phyloP scores from a whole-genome alignment of 805 yeast species.

The Lipomyces yamadae region DNA sequence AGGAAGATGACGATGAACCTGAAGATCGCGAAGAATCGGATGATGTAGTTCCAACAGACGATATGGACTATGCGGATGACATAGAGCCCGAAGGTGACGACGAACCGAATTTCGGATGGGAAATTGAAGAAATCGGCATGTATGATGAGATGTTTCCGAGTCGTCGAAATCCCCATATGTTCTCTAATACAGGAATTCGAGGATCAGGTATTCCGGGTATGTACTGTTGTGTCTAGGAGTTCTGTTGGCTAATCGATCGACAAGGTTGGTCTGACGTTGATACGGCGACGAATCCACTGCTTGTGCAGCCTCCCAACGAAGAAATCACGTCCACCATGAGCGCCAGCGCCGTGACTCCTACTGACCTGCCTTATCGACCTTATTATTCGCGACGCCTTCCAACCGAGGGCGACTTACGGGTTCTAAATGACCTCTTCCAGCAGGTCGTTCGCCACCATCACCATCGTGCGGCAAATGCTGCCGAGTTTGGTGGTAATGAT shows the following conservation, averaged over 20 bases:
- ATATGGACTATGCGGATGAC: conserved; percentile 36
- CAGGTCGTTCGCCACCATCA: conserved; percentile 27
- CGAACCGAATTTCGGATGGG: conserved; percentile 27
- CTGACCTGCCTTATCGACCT: background rate
- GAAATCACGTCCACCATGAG: conserved; percentile 6
- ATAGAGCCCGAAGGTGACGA: conserved; percentile 28
- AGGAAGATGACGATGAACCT: conserved; percentile 46
- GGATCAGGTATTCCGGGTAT: conserved; percentile 8
- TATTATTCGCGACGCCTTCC: conserved; percentile 6
- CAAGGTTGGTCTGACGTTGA: conserved; percentile 28
- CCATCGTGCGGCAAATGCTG: conserved; percentile 6
- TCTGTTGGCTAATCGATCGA: background rate
- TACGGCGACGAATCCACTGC: conserved; percentile 30
- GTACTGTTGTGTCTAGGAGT: background rate
- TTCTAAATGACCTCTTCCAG: conserved; percentile 27
- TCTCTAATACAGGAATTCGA: conserved; percentile 11
- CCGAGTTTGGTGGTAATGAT: conserved; percentile 14
- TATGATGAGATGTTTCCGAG: conserved; percentile 16
- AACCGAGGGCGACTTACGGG: conserved; percentile 17
- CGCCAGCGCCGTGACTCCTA: background rate
- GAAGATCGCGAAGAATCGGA: conserved; percentile 46
- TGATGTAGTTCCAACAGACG: conserved; percentile 28
- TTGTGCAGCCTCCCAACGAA: conserved; percentile 21
- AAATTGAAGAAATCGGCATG: conserved; percentile 24
- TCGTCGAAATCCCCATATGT: conserved; percentile 14